A percentile compares a stretch with the other conserved stretches of the same genome.
Evolutionary conservation across 345 rosid genomes (phyloP).

Genomic region (Brassica cretica): DNA sequence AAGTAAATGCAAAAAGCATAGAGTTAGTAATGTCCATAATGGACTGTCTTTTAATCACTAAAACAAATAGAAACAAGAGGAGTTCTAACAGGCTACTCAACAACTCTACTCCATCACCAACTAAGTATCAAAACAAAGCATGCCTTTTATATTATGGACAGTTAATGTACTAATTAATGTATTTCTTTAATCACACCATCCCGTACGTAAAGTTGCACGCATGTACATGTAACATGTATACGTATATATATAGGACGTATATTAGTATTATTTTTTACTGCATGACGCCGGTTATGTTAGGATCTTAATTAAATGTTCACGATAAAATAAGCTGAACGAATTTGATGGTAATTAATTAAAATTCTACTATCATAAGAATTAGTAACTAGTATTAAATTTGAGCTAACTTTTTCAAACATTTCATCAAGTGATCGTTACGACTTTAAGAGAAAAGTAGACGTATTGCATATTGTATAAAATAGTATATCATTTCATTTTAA

Average conservation of each 20-base stretch:
- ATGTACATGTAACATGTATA: background rate
- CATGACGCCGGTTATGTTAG: background rate
- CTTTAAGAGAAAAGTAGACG: background rate
- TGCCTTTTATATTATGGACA: conserved; percentile 34
- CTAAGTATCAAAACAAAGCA: conserved; percentile 34
- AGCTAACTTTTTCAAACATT: background rate
- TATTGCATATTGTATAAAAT: background rate
- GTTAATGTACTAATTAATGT: conserved; percentile 21
- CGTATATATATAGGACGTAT: too few species aligned
- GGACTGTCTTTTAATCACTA: conserved; percentile 38
- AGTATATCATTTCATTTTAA: background rate
- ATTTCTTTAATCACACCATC: conserved; percentile 18
- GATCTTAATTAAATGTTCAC: background rate
- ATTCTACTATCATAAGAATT: background rate
- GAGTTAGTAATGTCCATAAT: conserved; percentile 42
- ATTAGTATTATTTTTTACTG: background rate
- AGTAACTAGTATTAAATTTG: background rate
- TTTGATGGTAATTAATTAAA: background rate
- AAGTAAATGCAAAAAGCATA: conserved; percentile 36
- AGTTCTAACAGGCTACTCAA: conserved; percentile 41
- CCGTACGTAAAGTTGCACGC: conserved; percentile 11
- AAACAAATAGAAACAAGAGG: conserved; percentile 34
- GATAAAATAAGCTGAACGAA: background rate
- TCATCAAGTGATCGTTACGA: background rate
- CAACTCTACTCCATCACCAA: conserved; percentile 39